Percentiles rank a stretch among this genome's conserved stretches.
Conservation (phyloP, 371 early-diverging fungal genomes). For the Saksenaea oblongispora region DNA sequence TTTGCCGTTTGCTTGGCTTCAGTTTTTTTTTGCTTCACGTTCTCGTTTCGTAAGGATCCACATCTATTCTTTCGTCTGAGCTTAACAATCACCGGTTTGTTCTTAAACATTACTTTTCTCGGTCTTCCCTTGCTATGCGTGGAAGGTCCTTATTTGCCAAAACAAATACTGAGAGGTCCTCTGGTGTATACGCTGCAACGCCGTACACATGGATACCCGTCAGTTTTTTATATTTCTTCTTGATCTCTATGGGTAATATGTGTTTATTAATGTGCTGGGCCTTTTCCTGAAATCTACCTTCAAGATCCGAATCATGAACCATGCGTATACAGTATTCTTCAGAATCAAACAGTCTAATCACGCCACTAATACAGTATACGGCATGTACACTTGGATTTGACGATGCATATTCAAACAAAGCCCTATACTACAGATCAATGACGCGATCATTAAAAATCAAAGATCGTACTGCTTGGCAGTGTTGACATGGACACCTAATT, state of each 20-base stretch:
- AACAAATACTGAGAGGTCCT: constrained; percentile 13
- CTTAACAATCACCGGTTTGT: background rate
- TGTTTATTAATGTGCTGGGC: background rate
- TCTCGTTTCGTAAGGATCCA: background rate
- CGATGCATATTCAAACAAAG: constrained; percentile 10
- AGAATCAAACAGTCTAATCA: background rate
- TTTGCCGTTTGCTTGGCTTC: background rate
- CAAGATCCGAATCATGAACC: constrained; percentile 10
- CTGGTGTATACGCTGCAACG: constrained; percentile 11
- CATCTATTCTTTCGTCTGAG: background rate
- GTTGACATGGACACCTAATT: constrained; percentile 15
- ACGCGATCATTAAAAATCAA: background rate
- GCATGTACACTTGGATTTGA: background rate
- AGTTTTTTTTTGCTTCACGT: background rate
- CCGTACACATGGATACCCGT: constrained; percentile 20
- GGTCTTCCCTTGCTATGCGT: constrained; percentile 34
- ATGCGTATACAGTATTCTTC: constrained; percentile 3
- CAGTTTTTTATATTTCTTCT: constrained; percentile 8
- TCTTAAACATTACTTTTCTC: constrained; percentile 13
- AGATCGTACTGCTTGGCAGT: constrained; percentile 14
- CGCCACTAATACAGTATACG: constrained; percentile 12
- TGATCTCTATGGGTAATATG: constrained; percentile 9
- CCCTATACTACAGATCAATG: constrained; percentile 1
- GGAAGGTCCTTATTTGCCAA: constrained; percentile 12
- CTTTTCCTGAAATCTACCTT: constrained; percentile 4